Percentiles rank a stretch among this genome's conserved stretches.
These are phyloP conservation scores for Coniella vitis DNA, from an alignment of 2,329 filamentous ascomycete species.

Conservation along the genomic window DNA sequence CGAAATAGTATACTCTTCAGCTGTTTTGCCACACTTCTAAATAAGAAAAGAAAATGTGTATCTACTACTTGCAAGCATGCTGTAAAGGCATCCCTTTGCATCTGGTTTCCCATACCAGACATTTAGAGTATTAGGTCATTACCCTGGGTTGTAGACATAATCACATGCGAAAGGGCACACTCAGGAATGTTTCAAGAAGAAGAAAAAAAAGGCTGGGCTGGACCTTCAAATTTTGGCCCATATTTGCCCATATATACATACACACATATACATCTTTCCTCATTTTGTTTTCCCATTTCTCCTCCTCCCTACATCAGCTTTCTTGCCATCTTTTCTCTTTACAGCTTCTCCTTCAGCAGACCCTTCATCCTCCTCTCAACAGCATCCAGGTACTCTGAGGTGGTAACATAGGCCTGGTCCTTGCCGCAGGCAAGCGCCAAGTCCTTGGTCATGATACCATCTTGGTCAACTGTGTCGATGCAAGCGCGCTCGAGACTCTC, in stretches of 20 bases:
- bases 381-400: conserved; percentile 82
- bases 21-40: too few relatives aligned
- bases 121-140: too few relatives aligned
- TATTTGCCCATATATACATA: not conserved
- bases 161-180: too few relatives aligned
- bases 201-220: not conserved
- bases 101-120: too few relatives aligned
- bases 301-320: not conserved
- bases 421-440: conserved; percentile 90
- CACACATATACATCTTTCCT: not conserved
- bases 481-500: conserved; percentile 89
- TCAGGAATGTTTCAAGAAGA: not conserved
- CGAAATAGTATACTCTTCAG: too few relatives aligned
- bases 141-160: too few relatives aligned
- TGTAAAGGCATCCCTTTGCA: not conserved
- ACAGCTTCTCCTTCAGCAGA: conserved; percentile 72
- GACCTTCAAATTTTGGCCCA: too few relatives aligned
- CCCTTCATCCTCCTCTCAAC: conserved; percentile 86
- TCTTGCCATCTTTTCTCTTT: conserved; percentile 19
- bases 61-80: too few relatives aligned
- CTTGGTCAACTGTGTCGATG: conserved; percentile 85
- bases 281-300: not conserved
- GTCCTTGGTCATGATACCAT: conserved; percentile 99
- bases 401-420: conserved; percentile 85
- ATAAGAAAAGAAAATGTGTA: too few relatives aligned